Conservation (phyloP, 2,329 filamentous ascomycete species). For the Didymella pomorum region DNA sequence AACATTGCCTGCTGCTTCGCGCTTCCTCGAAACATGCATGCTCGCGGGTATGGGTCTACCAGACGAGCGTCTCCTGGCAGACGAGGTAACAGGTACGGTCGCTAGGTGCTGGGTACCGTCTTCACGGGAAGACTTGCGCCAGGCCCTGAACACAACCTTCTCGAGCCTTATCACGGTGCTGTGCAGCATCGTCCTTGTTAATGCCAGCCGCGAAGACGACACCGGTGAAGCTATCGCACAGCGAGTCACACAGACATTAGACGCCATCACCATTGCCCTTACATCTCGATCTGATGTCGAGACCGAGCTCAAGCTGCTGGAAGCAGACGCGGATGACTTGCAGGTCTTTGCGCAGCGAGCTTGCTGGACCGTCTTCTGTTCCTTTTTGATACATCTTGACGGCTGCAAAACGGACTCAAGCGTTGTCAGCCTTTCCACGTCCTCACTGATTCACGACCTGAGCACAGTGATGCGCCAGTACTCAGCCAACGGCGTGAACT, state of each 20-base stretch:
- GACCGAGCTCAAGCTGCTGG: slow-evolving; percentile 34
- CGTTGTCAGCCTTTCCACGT: slow-evolving; percentile 20
- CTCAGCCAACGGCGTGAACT: slow-evolving; percentile 31
- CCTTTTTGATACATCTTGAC: slow-evolving; percentile 38
- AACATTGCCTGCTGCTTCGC: slow-evolving; percentile 35
- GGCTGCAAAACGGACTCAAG: slow-evolving; percentile 17
- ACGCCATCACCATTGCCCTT: slow-evolving; percentile 37
- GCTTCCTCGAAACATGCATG: slow-evolving; percentile 43
- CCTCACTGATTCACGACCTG: slow-evolving; percentile 26
- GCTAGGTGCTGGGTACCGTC: slow-evolving; percentile 37
- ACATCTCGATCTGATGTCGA: slow-evolving; percentile 35
- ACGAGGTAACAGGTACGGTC: slow-evolving; percentile 27
- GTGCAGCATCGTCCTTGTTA: slow-evolving; percentile 44
- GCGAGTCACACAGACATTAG: slow-evolving; percentile 35
- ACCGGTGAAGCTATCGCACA: slow-evolving; percentile 24
- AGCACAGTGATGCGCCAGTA: slow-evolving; percentile 37
- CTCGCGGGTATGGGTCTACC: slow-evolving; percentile 41
- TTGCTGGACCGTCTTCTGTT: slow-evolving; percentile 36
- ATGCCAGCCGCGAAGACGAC: slow-evolving; percentile 29
- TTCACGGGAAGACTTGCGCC: slow-evolving; percentile 37
- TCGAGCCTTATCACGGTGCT: slow-evolving; percentile 47
- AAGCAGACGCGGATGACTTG: slow-evolving; percentile 33
- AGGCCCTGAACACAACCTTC: slow-evolving; percentile 47
- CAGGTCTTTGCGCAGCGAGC: slow-evolving; percentile 44
- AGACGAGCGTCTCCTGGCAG: slow-evolving; percentile 33